Evolutionary conservation across 164 flowering plant genomes (phyloP).

Genomic region (Warburgia ugandensis): DNA sequence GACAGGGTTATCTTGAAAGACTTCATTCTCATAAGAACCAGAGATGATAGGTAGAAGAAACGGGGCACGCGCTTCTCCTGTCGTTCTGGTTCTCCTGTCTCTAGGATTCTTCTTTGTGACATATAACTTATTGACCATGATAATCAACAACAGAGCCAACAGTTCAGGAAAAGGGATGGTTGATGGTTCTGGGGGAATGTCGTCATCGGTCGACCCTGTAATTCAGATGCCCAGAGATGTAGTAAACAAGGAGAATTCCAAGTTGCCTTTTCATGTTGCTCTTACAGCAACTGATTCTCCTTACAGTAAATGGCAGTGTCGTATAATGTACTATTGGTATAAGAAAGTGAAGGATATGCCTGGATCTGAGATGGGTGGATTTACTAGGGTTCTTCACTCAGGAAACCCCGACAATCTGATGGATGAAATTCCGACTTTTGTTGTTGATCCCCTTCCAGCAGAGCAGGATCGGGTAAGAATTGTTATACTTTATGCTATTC

Average conservation of each 20-base stretch:
- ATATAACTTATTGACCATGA: slow-evolving; percentile 45
- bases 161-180: slow-evolving; percentile 7
- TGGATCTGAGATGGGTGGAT: slow-evolving; percentile 91
- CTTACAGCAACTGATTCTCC: slow-evolving; percentile 83
- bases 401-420: slow-evolving; percentile 79
- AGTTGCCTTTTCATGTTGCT: slow-evolving; percentile 65
- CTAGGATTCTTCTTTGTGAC: slow-evolving; percentile 52
- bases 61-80: slow-evolving; percentile 38
- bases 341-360: slow-evolving; percentile 66
- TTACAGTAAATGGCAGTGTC: slow-evolving; percentile 91
- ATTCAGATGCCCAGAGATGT: slow-evolving; percentile 44
- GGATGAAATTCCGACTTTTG: slow-evolving; percentile 88
- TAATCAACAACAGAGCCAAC: slow-evolving; percentile 29
- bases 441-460: slow-evolving; percentile 87
- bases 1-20: too few species aligned
- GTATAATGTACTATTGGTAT: slow-evolving; percentile 97
- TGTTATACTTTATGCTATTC: not conserved
- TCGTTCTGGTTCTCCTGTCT: slow-evolving; percentile 38
- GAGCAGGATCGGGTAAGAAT: slow-evolving; percentile 77
- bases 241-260: slow-evolving; percentile 19
- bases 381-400: slow-evolving; percentile 86
- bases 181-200: slow-evolving; percentile 19
- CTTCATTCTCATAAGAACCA: too few species aligned
- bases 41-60: slow-evolving; percentile 3
- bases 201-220: slow-evolving; percentile 44